These are phyloP conservation scores for Akanthomyces muscarius DNA, from an alignment of 2,329 filamentous ascomycete genomes.

Conservation along the genomic window DNA sequence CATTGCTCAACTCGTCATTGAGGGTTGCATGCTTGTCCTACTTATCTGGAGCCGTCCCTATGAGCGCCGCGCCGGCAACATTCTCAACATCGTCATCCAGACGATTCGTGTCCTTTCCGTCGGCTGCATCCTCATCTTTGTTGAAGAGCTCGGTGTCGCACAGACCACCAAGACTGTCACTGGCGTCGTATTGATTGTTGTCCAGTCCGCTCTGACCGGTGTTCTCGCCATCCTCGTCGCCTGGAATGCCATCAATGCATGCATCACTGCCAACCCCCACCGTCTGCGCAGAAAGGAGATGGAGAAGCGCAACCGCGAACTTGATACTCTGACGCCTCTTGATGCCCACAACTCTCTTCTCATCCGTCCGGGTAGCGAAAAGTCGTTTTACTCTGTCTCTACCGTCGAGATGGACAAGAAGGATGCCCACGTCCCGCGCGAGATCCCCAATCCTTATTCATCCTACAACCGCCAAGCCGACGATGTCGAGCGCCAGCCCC, in stretches of 20 bases:
- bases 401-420: slow-evolving; percentile 35
- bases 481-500: not conserved
- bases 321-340: slow-evolving; percentile 79
- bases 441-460: slow-evolving; percentile 33
- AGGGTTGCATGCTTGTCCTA: slow-evolving; percentile 72
- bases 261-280: slow-evolving; percentile 85
- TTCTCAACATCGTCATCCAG: slow-evolving; percentile 92
- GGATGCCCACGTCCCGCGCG: slow-evolving; percentile 24
- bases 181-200: slow-evolving; percentile 86
- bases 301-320: slow-evolving; percentile 69
- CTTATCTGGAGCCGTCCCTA: slow-evolving; percentile 84
- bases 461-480: not conserved
- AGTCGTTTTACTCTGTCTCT: slow-evolving; percentile 42
- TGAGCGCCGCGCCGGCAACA: slow-evolving; percentile 79
- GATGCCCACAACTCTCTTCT: slow-evolving; percentile 85
- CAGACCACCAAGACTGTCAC: slow-evolving; percentile 93
- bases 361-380: slow-evolving; percentile 41
- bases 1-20: slow-evolving; percentile 73
- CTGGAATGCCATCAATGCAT: slow-evolving; percentile 81
- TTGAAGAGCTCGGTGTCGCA: slow-evolving; percentile 83
- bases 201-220: slow-evolving; percentile 81
- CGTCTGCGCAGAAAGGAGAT: slow-evolving; percentile 82
- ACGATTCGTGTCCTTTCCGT: slow-evolving; percentile 85
- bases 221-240: slow-evolving; percentile 81
- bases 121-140: slow-evolving; percentile 84